Evolutionary conservation across 108 stramenopile species (phyloP), one percentile per base, ranked within the genome.

Genomic region (Nitzschia sp.): DNA sequence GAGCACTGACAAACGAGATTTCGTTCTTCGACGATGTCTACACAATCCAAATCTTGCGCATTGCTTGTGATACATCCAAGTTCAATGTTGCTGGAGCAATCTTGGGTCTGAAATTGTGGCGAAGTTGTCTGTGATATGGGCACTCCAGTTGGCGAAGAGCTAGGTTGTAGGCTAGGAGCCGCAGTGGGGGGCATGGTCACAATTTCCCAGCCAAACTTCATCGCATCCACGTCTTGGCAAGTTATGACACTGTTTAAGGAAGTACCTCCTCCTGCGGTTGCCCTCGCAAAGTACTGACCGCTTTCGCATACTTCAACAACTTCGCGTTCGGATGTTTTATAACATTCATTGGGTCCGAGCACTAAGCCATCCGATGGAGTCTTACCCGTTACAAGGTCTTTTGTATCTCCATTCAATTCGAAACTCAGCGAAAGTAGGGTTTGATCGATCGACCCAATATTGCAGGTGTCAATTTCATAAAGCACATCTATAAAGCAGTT

Each of bases 391-490:
- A 58, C 16, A 34, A 58, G 32, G 32, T 58, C 56, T 15, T 17
- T n/a, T 11, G 32, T 21, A 13, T 2, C 26, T 31, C 56, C 56
- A 34, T 58, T 34, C 16, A 58, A 31, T 1, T 58, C 56, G 26
- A 58, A 58, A 13, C 16, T 31, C 16, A 58, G 32, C 6, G 56
- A 34, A 17, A 31, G 16, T 16, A 58, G 56, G 1, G 56, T 33
- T 31, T 34, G 13, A 34, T 58, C 33, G 13, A 31, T 33, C 1
- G 13, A 15, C 1, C 56, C 56, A 2, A 34, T 4, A 31, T 58
- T 58, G 29, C 71, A 64, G 22, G 60, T 52, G 6, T 63, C 62
- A 17, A 64, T 13, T 2, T 41, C 55, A 41, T 64, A 72, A 3
- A 28, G 2, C 29, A 65, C 63, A 13, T 54, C 45, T 9, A 46